Conservation (phyloP, 805 yeast genomes). For the Cyberlindnera mississippiensis region DNA sequence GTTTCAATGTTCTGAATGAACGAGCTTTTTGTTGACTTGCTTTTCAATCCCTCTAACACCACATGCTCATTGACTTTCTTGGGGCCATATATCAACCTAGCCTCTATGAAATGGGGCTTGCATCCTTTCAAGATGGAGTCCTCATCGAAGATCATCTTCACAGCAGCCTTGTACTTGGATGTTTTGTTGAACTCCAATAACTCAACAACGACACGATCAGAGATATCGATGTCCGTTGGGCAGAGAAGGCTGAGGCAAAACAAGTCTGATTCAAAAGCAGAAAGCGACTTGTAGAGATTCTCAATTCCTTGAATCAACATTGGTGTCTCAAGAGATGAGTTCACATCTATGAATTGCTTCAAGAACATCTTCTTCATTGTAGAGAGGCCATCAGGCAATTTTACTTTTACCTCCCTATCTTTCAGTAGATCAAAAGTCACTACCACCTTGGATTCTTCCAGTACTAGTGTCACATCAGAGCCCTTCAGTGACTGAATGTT, state of each 20-base stretch:
- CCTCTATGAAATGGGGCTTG: constrained; percentile 4
- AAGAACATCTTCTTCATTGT: constrained; percentile 10
- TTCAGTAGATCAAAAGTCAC: constrained; percentile 12
- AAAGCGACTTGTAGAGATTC: constrained; percentile 3
- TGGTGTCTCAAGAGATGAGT: neutral
- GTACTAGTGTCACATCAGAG: constrained; percentile 3
- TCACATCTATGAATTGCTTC: constrained; percentile 7
- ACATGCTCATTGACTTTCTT: constrained; percentile 3
- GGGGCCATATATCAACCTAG: constrained; percentile 17
- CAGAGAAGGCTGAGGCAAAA: constrained; percentile 17
- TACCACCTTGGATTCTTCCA: constrained; percentile 9
- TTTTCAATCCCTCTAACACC: constrained; percentile 15
- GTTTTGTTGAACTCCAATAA: constrained; percentile 18
- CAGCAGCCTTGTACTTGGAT: constrained; percentile 17
- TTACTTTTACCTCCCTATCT: constrained; percentile 1
- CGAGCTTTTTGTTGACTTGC: constrained; percentile 1
- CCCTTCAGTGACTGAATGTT: constrained; percentile 13
- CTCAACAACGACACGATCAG: constrained; percentile 11
- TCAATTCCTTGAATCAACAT: constrained; percentile 9
- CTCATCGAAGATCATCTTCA: constrained; percentile 14
- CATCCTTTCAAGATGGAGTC: constrained; percentile 6
- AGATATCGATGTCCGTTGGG: constrained; percentile 10
- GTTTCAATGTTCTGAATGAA: constrained; percentile 8
- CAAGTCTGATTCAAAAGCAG: constrained; percentile 15
- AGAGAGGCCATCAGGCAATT: constrained; percentile 8